A percentile compares a stretch with the other conserved stretches of the same genome.
phyloP scores from a whole-genome alignment of 306 rosid species.

The Prunus dulcis region DNA sequence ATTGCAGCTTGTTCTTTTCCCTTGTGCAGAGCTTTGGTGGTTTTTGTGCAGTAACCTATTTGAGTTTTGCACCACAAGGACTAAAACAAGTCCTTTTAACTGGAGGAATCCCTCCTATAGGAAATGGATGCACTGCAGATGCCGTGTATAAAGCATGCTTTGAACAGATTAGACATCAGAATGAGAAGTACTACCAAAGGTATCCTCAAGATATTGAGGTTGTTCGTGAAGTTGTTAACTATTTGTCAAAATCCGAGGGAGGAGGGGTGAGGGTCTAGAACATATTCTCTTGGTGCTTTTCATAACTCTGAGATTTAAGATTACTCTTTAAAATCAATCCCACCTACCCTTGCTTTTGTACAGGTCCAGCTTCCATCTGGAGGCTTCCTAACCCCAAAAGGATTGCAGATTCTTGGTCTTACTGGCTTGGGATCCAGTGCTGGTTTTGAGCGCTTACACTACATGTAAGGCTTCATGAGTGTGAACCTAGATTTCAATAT shows the following conservation, averaged over 20 bases:
- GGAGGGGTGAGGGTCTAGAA: conserved; percentile 62
- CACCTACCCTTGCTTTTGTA: conserved; percentile 22
- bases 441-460: conserved; percentile 93
- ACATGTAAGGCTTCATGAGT: conserved; percentile 50
- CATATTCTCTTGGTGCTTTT: conserved; percentile 26
- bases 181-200: conserved; percentile 88
- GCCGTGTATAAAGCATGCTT: conserved; percentile 67
- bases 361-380: conserved; percentile 93
- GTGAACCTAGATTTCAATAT: not conserved
- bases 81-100: conserved; percentile 79
- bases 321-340: conserved; percentile 10
- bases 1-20: conserved; percentile 24
- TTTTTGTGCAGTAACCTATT: conserved; percentile 87
- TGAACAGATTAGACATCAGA: conserved; percentile 64
- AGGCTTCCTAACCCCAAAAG: conserved; percentile 80
- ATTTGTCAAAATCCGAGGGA: conserved; percentile 65
- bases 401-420: conserved; percentile 85
- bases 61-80: conserved; percentile 92
- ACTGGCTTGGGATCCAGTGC: conserved; percentile 68
- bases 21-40: conserved; percentile 83
- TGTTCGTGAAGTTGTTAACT: conserved; percentile 73
- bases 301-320: conserved; percentile 20
- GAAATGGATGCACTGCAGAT: conserved; percentile 75
- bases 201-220: conserved; percentile 80
- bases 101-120: conserved; percentile 93